Percentiles rank a stretch among this genome's conserved stretches.
Conservation (phyloP, 371 early-diverging fungal species). For the Rhizopus delemar region DNA sequence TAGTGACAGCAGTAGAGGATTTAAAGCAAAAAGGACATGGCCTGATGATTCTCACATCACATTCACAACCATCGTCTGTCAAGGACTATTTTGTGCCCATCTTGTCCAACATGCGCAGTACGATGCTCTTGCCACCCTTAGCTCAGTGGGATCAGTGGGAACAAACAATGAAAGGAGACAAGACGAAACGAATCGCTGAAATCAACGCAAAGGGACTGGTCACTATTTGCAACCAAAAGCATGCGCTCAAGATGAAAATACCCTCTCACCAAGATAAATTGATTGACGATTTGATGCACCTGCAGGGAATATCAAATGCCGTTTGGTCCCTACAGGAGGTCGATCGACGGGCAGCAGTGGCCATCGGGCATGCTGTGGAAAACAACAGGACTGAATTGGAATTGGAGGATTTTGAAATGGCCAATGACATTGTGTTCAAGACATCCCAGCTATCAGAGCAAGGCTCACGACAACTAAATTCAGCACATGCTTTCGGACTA, state of each 20-base stretch:
- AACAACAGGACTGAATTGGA: conserved; percentile 21
- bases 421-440: conserved; percentile 27
- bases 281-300: conserved; percentile 10
- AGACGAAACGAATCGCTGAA: conserved; percentile 38
- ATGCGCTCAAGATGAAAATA: conserved; percentile 5
- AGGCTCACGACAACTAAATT: conserved; percentile 16
- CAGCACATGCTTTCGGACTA: conserved; percentile 4
- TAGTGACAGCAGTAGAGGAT: conserved; percentile 44
- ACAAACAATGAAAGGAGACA: conserved; percentile 32
- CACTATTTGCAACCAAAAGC: conserved; percentile 31
- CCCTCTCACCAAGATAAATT: conserved; percentile 9
- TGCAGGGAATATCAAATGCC: conserved; percentile 32
- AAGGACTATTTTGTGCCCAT: conserved; percentile 11
- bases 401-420: conserved; percentile 27
- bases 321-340: conserved; percentile 40
- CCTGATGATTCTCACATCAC: conserved; percentile 47
- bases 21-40: conserved; percentile 49
- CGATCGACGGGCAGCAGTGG: conserved; percentile 38
- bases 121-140: conserved; percentile 27
- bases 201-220: conserved; percentile 50
- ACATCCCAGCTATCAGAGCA: conserved; percentile 8
- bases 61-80: conserved; percentile 29
- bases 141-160: conserved; percentile 25
- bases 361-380: conserved; percentile 38
- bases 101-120: conserved; percentile 29